phyloP scores from a whole-genome alignment of 2,329 filamentous ascomycete species.

The Epichloe amarillans region DNA sequence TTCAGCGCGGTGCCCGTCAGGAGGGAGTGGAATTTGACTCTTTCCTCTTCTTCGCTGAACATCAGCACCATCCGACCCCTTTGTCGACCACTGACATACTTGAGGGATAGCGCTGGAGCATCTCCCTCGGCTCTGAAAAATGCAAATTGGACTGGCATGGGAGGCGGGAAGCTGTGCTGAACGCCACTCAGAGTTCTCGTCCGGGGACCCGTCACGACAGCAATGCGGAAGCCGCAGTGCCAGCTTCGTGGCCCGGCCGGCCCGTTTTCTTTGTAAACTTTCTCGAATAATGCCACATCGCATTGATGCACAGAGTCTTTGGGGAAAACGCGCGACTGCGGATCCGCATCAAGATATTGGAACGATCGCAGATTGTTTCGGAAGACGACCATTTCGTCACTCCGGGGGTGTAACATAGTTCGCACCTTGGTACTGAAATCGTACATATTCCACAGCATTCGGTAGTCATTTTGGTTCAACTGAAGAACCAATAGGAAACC shows the following conservation, averaged over 20 bases:
- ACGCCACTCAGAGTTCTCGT: slow-evolving; percentile 68
- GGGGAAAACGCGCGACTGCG: slow-evolving; percentile 60
- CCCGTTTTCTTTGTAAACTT: slow-evolving; percentile 50
- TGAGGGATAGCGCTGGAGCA: slow-evolving; percentile 55
- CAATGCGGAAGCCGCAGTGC: slow-evolving; percentile 68
- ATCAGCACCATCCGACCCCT: slow-evolving; percentile 64
- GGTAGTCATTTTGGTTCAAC: slow-evolving; percentile 64
- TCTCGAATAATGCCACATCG: slow-evolving; percentile 64
- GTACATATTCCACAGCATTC: slow-evolving; percentile 67
- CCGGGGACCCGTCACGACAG: slow-evolving; percentile 63
- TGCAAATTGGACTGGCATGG: slow-evolving; percentile 61
- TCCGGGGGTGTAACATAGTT: slow-evolving; percentile 51
- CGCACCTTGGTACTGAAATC: slow-evolving; percentile 73
- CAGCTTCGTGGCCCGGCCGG: slow-evolving; percentile 58
- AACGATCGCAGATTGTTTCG: slow-evolving; percentile 58
- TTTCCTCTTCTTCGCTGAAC: slow-evolving; percentile 60
- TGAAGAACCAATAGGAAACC: slow-evolving; percentile 62
- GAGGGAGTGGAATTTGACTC: slow-evolving; percentile 56
- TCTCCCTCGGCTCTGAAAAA: slow-evolving; percentile 59
- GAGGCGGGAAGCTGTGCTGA: slow-evolving; percentile 53
- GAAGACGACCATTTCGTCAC: slow-evolving; percentile 58
- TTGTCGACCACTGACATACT: slow-evolving; percentile 51
- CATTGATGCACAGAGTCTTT: slow-evolving; percentile 59
- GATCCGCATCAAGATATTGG: slow-evolving; percentile 65
- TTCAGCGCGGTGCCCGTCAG: slow-evolving; percentile 60